Conservation (phyloP, 768 basidiomycete species). For the Boletus tomentosulus region DNA sequence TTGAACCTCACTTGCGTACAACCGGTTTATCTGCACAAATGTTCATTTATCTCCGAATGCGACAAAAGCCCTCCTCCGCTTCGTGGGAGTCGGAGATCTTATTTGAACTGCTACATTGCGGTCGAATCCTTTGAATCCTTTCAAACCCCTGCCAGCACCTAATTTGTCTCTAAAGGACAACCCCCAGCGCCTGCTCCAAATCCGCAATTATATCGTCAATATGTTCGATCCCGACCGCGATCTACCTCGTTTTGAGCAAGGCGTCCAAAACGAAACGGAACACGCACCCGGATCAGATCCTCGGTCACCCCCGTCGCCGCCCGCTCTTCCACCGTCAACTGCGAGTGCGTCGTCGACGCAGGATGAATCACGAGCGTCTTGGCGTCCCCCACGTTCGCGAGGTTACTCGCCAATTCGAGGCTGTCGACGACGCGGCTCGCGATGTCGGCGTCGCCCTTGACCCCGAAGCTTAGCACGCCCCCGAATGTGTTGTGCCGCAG, state of each 20-base stretch:
- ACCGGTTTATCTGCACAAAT: too few species aligned
- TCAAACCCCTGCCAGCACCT: too few species aligned
- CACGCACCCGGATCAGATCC: slow-evolving; percentile 63
- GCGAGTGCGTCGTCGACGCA: slow-evolving; percentile 72
- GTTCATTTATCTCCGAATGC: too few species aligned
- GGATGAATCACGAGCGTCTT: slow-evolving; percentile 75
- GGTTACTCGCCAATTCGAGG: slow-evolving; percentile 66
- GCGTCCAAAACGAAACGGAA: neutral
- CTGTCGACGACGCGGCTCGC: slow-evolving; percentile 66
- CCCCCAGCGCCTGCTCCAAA: slow-evolving; percentile 9
- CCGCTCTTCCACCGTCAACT: slow-evolving; percentile 60
- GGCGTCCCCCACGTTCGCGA: slow-evolving; percentile 68
- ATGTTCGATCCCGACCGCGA: slow-evolving; percentile 17
- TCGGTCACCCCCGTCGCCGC: slow-evolving; percentile 64
- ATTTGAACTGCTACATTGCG: neutral
- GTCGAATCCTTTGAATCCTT: neutral
- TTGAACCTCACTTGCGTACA: too few species aligned
- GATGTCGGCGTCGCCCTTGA: slow-evolving; percentile 25
- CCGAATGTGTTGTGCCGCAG: slow-evolving; percentile 8
- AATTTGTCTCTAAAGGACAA: neutral
- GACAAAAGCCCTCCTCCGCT: too few species aligned
- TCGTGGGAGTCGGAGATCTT: too few species aligned
- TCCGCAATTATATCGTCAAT: slow-evolving; percentile 16
- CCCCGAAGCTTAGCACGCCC: slow-evolving; percentile 14
- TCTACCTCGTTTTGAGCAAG: neutral